phyloP scores from a whole-genome alignment of 148 eudicot genomes.

The Persicaria maculosa region DNA sequence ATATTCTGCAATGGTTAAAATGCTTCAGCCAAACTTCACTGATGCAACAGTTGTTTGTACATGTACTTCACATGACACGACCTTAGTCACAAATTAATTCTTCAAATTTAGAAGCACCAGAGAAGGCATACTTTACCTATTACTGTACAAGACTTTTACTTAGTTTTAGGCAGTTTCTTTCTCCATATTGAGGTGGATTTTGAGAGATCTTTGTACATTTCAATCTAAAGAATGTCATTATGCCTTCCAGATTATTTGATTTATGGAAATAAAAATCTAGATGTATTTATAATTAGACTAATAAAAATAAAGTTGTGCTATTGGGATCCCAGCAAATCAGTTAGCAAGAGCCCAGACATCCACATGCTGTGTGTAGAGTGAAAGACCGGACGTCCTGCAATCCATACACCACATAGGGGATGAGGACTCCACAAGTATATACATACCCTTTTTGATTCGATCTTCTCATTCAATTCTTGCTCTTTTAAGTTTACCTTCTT shows the following conservation, averaged over 20 bases:
- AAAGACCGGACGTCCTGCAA: no score
- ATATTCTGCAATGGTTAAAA: no score
- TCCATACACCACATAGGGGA: no score
- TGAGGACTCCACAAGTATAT: no score
- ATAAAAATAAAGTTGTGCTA: no score
- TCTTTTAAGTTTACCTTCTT: conserved; percentile 59
- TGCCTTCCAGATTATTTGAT: background rate
- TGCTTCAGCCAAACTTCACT: background rate
- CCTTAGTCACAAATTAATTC: background rate
- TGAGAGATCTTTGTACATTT: background rate
- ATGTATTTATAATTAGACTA: no score
- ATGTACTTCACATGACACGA: background rate
- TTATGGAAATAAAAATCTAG: no score
- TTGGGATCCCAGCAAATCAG: no score
- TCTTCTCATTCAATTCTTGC: conserved; percentile 40
- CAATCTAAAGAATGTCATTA: background rate
- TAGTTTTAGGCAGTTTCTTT: background rate
- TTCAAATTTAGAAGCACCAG: background rate
- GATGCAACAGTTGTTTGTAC: background rate
- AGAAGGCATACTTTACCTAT: background rate
- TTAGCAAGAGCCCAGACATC: no score
- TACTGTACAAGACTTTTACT: background rate
- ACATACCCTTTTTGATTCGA: conserved; percentile 43
- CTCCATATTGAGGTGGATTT: background rate
- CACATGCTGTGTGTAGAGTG: no score